A percentile compares a stretch with the other conserved stretches of the same genome.
Evolutionary conservation across 139 green algal species (phyloP).

Genomic region (Pleodorina starrii): DNA sequence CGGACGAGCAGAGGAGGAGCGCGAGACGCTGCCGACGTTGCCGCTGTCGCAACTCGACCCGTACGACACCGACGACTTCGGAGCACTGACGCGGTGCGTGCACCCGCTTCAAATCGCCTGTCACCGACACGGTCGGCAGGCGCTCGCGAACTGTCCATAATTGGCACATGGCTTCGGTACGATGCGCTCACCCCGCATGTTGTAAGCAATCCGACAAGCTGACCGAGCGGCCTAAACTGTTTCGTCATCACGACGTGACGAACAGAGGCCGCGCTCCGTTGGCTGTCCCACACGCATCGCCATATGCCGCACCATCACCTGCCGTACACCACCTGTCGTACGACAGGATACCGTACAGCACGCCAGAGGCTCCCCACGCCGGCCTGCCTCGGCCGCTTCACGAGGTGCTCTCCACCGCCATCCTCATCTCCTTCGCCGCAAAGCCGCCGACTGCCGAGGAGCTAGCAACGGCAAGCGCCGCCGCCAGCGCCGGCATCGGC

Average conservation of each 20-base stretch:
- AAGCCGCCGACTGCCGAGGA: not conserved
- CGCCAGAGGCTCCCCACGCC: not conserved
- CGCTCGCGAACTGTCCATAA: too few relatives aligned
- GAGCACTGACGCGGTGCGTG: not conserved
- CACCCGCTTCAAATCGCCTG: too few relatives aligned
- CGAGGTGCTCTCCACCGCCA: conserved; percentile 19
- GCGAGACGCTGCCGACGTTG: conserved; percentile 2
- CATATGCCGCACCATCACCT: too few relatives aligned
- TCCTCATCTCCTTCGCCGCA: conserved; percentile 1
- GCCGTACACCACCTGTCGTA: too few relatives aligned
- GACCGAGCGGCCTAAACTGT: too few relatives aligned
- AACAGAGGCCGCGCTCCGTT: too few relatives aligned
- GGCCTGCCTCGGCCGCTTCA: conserved; percentile 57
- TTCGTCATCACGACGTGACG: too few relatives aligned
- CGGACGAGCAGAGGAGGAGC: not conserved
- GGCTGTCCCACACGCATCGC: too few relatives aligned
- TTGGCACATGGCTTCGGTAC: too few relatives aligned
- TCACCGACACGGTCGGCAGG: too few relatives aligned
- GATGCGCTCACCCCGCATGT: too few relatives aligned
- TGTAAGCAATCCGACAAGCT: too few relatives aligned
- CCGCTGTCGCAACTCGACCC: conserved; percentile 57
- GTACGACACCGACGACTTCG: conserved; percentile 59
- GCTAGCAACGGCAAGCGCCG: not conserved
- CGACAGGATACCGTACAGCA: conserved; percentile 43
- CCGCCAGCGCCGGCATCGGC: not conserved